These are phyloP conservation scores for Microsporum ferrugineum DNA, from an alignment of 2,329 filamentous ascomycete species.

Conservation along the genomic window DNA sequence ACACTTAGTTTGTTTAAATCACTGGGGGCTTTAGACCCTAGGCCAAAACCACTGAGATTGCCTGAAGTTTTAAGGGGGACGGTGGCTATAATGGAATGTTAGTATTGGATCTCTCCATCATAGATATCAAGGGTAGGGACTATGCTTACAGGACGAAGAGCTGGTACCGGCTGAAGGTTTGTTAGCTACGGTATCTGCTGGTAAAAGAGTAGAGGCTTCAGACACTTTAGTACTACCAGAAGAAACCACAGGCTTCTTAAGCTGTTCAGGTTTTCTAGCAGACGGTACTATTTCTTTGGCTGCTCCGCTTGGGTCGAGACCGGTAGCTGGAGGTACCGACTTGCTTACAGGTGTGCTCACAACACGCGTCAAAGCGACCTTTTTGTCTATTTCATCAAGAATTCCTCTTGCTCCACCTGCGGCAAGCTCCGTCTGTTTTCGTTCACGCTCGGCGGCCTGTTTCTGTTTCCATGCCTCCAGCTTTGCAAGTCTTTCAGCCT, in stretches of 20 bases:
- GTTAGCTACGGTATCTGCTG: slow-evolving; percentile 34
- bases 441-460: slow-evolving; percentile 60
- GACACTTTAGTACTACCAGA: slow-evolving; percentile 38
- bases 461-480: slow-evolving; percentile 89
- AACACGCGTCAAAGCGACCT: slow-evolving; percentile 34
- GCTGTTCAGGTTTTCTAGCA: slow-evolving; percentile 42
- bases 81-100: slow-evolving; percentile 20
- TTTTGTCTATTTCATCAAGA: slow-evolving; percentile 62
- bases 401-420: slow-evolving; percentile 56
- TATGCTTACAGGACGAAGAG: slow-evolving; percentile 30
- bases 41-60: slow-evolving; percentile 74
- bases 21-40: slow-evolving; percentile 53
- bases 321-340: slow-evolving; percentile 50
- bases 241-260: slow-evolving; percentile 46
- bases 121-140: neutral
- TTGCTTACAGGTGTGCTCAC: neutral
- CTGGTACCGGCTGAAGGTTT: slow-evolving; percentile 33
- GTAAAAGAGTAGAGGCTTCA: slow-evolving; percentile 27
- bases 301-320: slow-evolving; percentile 79
- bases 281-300: slow-evolving; percentile 61
- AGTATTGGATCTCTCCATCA: neutral
- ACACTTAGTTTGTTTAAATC: slow-evolving; percentile 56
- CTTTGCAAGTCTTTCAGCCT: slow-evolving; percentile 68
- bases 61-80: slow-evolving; percentile 54
- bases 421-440: slow-evolving; percentile 55